These are phyloP conservation scores for Fusarium nematophilum DNA, from an alignment of 2,329 filamentous ascomycete species.

Conservation along the genomic window DNA sequence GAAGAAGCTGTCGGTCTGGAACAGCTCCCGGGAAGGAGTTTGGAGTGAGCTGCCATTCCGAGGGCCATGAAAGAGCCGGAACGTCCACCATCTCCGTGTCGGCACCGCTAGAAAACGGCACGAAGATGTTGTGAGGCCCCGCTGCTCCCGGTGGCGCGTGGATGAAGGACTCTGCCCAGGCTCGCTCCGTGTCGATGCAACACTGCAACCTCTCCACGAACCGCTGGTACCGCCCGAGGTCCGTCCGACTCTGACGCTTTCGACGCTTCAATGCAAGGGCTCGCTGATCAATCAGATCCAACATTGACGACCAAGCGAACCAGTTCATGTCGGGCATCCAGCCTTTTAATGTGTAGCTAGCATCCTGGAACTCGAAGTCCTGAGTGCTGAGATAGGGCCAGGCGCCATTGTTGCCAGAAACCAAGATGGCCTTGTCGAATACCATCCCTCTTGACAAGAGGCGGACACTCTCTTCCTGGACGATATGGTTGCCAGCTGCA, in stretches of 20 bases:
- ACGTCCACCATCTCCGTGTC: constrained; percentile 3
- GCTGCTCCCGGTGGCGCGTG: constrained; percentile 37
- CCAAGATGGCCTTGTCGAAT: constrained; percentile 38
- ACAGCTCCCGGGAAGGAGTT: constrained; percentile 22
- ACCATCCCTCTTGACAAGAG: constrained; percentile 7
- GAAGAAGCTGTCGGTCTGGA: constrained; percentile 14
- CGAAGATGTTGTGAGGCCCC: constrained; percentile 49
- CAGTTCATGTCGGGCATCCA: constrained; percentile 56
- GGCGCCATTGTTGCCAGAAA: constrained; percentile 40
- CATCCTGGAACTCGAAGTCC: constrained; percentile 51
- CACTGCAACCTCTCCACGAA: constrained; percentile 50
- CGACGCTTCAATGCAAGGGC: constrained; percentile 21
- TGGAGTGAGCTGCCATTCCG: constrained; percentile 40
- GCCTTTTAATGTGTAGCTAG: constrained; percentile 57
- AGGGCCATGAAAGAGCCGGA: constrained; percentile 39
- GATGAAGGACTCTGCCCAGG: constrained; percentile 45
- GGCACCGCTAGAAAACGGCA: constrained; percentile 40
- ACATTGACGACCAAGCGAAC: constrained; percentile 49
- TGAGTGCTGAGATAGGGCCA: constrained; percentile 48
- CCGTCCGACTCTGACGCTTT: constrained; percentile 16
- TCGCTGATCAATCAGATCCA: constrained; percentile 45
- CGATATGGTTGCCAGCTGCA: constrained; percentile 5
- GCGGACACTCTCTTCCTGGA: constrained; percentile 9
- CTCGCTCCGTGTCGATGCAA: constrained; percentile 60
- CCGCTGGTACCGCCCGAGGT: constrained; percentile 23